Percentiles rank a stretch among this genome's conserved stretches.
Conservation (phyloP, 768 basidiomycete species). For the Gelatoporia subvermispora region DNA sequence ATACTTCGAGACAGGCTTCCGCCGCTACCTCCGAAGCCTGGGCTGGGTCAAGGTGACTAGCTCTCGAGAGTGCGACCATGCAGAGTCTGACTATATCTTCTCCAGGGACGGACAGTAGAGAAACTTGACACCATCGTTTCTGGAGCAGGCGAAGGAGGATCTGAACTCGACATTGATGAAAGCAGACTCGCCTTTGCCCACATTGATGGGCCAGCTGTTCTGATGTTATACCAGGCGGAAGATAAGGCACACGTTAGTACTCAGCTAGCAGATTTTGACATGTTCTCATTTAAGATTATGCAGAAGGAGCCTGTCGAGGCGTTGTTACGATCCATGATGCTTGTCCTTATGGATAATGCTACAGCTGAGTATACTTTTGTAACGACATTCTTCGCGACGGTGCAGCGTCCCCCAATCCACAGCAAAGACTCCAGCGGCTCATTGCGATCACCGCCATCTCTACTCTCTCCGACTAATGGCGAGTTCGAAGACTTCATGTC, state of each 20-base stretch:
- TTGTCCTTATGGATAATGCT: conserved; percentile 94
- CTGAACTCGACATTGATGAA: conserved; percentile 35
- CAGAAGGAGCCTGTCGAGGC: conserved; percentile 84
- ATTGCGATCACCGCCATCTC: conserved; percentile 34
- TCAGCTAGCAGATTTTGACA: not conserved
- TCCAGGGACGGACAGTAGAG: conserved; percentile 63
- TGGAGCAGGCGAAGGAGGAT: conserved; percentile 37
- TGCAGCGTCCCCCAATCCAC: conserved; percentile 15
- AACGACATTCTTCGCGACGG: conserved; percentile 66
- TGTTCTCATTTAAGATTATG: not conserved
- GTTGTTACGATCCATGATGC: conserved; percentile 74
- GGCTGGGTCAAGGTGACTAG: conserved; percentile 67
- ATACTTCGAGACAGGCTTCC: conserved; percentile 94
- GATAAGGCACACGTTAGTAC: conserved; percentile 78
- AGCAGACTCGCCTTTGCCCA: conserved; percentile 63
- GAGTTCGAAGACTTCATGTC: conserved; percentile 23
- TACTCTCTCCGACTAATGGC: conserved; percentile 18
- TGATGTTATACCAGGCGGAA: conserved; percentile 85
- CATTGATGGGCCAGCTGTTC: conserved; percentile 76
- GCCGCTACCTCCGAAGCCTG: conserved; percentile 82
- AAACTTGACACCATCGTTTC: conserved; percentile 60
- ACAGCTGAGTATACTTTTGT: conserved; percentile 90
- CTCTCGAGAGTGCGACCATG: not conserved
- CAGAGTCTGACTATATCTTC: not conserved
- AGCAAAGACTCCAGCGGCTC: conserved; percentile 16